Conservation (phyloP, 2,329 filamentous ascomycete genomes). For the Chalaropsis ovoidea region DNA sequence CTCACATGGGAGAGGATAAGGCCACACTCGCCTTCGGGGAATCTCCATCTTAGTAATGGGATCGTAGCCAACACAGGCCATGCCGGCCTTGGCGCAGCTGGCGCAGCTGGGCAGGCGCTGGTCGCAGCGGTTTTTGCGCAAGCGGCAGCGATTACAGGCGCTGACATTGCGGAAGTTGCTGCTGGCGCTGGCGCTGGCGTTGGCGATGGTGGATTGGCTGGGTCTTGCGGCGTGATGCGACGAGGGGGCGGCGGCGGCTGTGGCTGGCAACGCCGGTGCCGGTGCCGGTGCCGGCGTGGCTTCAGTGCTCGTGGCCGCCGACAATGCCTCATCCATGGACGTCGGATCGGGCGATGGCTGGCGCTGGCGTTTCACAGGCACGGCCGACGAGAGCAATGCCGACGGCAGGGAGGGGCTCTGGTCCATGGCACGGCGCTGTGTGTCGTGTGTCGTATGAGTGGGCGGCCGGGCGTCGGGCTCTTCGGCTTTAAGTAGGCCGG, state of each 20-base stretch:
- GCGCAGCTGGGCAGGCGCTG: constrained; percentile 84
- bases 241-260: not conserved
- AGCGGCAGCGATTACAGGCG: constrained; percentile 83
- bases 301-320: not conserved
- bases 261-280: not conserved
- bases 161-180: constrained; percentile 77
- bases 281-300: not conserved
- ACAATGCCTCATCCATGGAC: not conserved
- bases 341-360: constrained; percentile 41
- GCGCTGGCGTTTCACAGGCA: constrained; percentile 49
- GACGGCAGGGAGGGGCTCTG: not conserved
- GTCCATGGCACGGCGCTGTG: not conserved
- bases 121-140: constrained; percentile 91
- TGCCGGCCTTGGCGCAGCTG: constrained; percentile 83
- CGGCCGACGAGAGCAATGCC: constrained; percentile 25
- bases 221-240: not conserved
- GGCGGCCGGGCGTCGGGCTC: constrained; percentile 26
- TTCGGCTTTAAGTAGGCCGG: constrained; percentile 30
- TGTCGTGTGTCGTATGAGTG: not conserved
- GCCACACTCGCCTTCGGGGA: constrained; percentile 64
- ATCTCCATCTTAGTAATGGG: constrained; percentile 95
- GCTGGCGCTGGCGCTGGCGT: constrained; percentile 45
- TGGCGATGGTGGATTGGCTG: constrained; percentile 28
- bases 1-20: too few relatives aligned
- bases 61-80: constrained; percentile 89